Evolutionary conservation across 768 basidiomycete genomes (phyloP).

Genomic region (Suillus spraguei): DNA sequence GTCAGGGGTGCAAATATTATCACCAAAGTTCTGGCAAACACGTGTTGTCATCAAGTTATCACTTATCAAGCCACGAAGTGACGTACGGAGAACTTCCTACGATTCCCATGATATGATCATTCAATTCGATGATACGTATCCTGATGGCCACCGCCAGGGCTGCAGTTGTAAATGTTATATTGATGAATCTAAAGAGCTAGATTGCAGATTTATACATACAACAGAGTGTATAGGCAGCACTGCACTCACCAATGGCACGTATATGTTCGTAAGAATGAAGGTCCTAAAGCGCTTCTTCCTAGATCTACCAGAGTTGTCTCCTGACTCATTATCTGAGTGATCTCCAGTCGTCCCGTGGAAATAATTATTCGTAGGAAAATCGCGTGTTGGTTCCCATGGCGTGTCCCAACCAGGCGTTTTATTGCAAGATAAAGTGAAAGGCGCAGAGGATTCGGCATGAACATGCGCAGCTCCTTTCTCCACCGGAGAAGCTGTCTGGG

Average conservation of each 20-base stretch:
- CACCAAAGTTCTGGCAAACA: slow-evolving; percentile 61
- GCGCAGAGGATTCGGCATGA: slow-evolving; percentile 19
- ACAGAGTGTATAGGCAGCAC: slow-evolving; percentile 7
- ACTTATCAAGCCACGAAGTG: background rate
- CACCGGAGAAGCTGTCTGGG: background rate
- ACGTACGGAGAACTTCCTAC: slow-evolving; percentile 83
- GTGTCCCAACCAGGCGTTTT: slow-evolving; percentile 68
- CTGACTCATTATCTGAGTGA: slow-evolving; percentile 30
- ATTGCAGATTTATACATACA: slow-evolving; percentile 16
- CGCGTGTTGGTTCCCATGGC: slow-evolving; percentile 46
- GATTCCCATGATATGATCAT: slow-evolving; percentile 58
- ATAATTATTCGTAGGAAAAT: slow-evolving; percentile 20
- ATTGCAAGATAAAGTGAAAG: slow-evolving; percentile 57
- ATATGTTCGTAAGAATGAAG: slow-evolving; percentile 74
- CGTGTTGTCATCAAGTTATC: background rate
- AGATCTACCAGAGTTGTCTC: slow-evolving; percentile 31
- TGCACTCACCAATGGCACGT: slow-evolving; percentile 72
- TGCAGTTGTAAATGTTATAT: slow-evolving; percentile 79
- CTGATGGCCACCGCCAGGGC: slow-evolving; percentile 80
- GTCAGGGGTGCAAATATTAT: slow-evolving; percentile 87
- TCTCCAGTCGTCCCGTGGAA: slow-evolving; percentile 16
- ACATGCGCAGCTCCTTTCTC: background rate
- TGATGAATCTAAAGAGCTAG: slow-evolving; percentile 83
- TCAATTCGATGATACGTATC: slow-evolving; percentile 63
- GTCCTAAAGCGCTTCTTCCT: slow-evolving; percentile 54